Conservation (phyloP, 805 yeast genomes). For the Zygoascus biomembranicola region DNA sequence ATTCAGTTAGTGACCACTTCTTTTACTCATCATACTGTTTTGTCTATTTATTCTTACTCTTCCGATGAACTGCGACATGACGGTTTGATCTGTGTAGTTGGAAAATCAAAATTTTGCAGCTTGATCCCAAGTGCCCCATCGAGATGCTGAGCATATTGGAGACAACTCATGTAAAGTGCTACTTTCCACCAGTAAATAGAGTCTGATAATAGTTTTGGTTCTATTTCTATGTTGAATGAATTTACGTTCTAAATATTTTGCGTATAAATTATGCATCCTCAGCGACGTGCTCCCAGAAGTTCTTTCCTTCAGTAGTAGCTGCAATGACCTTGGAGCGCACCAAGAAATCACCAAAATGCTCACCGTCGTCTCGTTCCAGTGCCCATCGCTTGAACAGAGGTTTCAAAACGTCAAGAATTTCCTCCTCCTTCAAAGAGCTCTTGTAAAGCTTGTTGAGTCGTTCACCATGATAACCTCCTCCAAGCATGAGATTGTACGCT, state of each 20-base stretch:
- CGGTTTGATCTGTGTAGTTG: background rate
- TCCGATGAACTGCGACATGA: slow-evolving; percentile 35
- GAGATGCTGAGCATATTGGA: background rate
- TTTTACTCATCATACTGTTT: background rate
- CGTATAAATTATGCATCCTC: slow-evolving; percentile 49
- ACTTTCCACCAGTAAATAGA: no score
- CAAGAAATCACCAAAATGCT: slow-evolving; percentile 91
- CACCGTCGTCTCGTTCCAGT: slow-evolving; percentile 80
- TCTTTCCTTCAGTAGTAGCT: slow-evolving; percentile 84
- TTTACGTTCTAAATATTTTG: background rate
- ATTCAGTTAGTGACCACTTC: slow-evolving; percentile 4
- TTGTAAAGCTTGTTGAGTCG: slow-evolving; percentile 84
- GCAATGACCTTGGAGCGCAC: slow-evolving; percentile 81
- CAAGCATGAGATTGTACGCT: slow-evolving; percentile 86
- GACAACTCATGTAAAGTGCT: background rate
- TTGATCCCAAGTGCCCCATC: background rate
- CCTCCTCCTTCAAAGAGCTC: slow-evolving; percentile 84
- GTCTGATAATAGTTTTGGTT: no score
- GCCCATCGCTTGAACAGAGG: slow-evolving; percentile 95
- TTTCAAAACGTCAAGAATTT: slow-evolving; percentile 64
- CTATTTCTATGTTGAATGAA: background rate
- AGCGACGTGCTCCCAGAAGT: slow-evolving; percentile 89
- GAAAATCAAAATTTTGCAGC: background rate
- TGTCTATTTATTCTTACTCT: slow-evolving; percentile 20
- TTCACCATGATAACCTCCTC: slow-evolving; percentile 93